These are phyloP conservation scores for Deinandra increscens DNA, from an alignment of 129 eudicot species.

Conservation along the genomic window DNA sequence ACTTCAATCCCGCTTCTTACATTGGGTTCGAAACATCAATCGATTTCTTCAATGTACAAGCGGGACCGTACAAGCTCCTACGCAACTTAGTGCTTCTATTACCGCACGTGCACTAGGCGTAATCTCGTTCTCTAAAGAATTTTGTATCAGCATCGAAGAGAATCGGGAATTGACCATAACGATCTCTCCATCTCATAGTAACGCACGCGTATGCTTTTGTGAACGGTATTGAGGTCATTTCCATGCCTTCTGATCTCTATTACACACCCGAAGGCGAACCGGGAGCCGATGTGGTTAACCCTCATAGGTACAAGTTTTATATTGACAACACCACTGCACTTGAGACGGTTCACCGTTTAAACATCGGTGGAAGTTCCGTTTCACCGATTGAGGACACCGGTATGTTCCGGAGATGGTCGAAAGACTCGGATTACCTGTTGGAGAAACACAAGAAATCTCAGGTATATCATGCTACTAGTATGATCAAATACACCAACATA, in stretches of 20 bases:
- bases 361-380: conserved; percentile 35
- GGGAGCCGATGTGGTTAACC: conserved; percentile 35
- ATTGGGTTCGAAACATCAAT: conserved; percentile 33
- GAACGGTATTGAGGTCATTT: conserved; percentile 52
- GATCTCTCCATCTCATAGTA: conserved; percentile 24
- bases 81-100: conserved; percentile 46
- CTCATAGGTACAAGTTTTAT: conserved; percentile 35
- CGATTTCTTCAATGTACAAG: conserved; percentile 43
- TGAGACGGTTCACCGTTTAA: conserved; percentile 41
- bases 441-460: conserved; percentile 26
- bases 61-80: conserved; percentile 45
- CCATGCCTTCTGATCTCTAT: conserved; percentile 48
- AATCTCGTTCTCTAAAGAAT: conserved; percentile 42
- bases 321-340: conserved; percentile 52
- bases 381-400: conserved; percentile 39
- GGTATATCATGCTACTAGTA: conserved; percentile 33
- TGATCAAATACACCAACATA: conserved; percentile 30
- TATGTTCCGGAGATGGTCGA: conserved; percentile 37
- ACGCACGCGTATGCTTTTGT: conserved; percentile 37
- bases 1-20: conserved; percentile 50
- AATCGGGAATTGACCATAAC: conserved; percentile 23
- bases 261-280: conserved; percentile 41
- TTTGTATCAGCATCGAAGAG: conserved; percentile 31
- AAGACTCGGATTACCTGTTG: conserved; percentile 38
- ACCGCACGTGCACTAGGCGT: conserved; percentile 33